Evolutionary conservation across 257 asterid genomes (phyloP).

Genomic region (Solanum chilense): DNA sequence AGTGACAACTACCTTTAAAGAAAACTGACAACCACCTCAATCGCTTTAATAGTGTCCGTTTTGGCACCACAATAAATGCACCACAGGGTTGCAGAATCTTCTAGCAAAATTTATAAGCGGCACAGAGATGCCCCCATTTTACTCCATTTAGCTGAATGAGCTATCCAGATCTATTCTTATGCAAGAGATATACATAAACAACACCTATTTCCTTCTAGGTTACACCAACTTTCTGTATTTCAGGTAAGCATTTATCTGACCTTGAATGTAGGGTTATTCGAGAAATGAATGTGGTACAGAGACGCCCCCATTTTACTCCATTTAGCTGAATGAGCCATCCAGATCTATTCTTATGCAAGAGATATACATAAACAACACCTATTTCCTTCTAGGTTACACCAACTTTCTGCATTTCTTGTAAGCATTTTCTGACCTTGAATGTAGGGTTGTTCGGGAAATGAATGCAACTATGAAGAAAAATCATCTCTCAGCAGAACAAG

Average conservation of each 20-base stretch:
- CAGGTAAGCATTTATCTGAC: conserved; percentile 9
- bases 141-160: not conserved
- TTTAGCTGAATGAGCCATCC: not conserved
- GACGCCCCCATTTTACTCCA: not conserved
- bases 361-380: not conserved
- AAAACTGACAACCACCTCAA: not conserved
- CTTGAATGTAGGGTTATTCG: conserved; percentile 67
- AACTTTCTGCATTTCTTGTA: not conserved
- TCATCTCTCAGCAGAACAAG: conserved; percentile 43
- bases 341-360: not conserved
- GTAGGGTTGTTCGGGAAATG: conserved; percentile 83
- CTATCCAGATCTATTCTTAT: not conserved
- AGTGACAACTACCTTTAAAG: not conserved
- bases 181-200: not conserved
- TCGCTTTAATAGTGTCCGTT: not conserved
- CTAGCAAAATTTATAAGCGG: not conserved
- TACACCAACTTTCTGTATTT: not conserved
- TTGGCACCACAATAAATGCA: not conserved
- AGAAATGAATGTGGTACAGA: conserved; percentile 40
- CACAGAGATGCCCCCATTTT: not conserved
- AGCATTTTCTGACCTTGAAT: conserved; percentile 18
- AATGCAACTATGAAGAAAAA: conserved; percentile 51
- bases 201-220: conserved; percentile 1
- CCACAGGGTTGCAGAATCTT: not conserved
- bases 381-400: conserved; percentile 3